A percentile compares a stretch with the other conserved stretches of the same genome.
Evolutionary conservation across 2,329 filamentous ascomycete species (phyloP).

Genomic region (Colletotrichum sp.): DNA sequence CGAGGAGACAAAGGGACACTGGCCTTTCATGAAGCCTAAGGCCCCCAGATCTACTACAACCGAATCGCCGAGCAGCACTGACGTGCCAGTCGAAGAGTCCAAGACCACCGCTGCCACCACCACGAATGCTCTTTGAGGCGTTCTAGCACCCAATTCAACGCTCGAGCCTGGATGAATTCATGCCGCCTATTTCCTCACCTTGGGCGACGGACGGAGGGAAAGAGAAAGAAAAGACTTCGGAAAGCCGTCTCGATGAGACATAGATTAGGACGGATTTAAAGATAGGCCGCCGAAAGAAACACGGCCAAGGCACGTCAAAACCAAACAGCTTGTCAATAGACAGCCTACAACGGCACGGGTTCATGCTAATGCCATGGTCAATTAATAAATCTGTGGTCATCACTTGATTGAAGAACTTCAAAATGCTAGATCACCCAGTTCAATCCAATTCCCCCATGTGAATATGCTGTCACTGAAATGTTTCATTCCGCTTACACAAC

Average conservation of each 20-base stretch:
- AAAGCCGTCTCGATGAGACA: not conserved
- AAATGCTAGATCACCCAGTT: not conserved
- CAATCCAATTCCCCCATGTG: fast-evolving
- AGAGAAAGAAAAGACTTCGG: fast-evolving
- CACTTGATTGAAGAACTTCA: not conserved
- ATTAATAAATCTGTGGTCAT: not conserved
- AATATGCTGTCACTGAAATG: not conserved
- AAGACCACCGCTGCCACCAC: not conserved
- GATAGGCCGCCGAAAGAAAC: not conserved
- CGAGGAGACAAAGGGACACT: conserved; percentile 63
- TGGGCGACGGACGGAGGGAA: not conserved
- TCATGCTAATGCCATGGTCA: fast-evolving
- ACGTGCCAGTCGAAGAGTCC: not conserved
- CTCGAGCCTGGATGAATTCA: no score
- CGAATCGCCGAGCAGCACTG: not conserved
- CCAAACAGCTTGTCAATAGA: not conserved
- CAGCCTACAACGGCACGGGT: fast-evolving
- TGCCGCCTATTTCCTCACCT: fast-evolving
- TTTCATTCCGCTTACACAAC: not conserved
- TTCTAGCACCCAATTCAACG: not conserved
- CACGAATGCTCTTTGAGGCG: not conserved
- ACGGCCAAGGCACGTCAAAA: fast-evolving
- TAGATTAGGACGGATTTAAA: not conserved
- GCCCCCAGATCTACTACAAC: not conserved
- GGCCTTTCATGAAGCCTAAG: conserved; percentile 48